Evolutionary conservation across 805 yeast species (phyloP), one percentile per base, ranked within the genome.

Genomic region (Komagataella pastoris): DNA sequence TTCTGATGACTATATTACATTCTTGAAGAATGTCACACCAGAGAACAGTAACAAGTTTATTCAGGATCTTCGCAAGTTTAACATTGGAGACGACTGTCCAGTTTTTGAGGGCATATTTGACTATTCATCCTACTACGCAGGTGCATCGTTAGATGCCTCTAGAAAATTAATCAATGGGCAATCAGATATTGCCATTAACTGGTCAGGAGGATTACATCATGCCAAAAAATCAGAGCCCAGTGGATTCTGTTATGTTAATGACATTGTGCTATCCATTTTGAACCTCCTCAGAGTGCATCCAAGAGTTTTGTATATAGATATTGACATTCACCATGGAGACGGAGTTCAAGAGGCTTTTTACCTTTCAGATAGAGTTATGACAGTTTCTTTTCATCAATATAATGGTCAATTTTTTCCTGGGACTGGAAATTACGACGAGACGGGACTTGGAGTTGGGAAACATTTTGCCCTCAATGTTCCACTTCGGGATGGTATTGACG

Each of bases 341-440:
- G 98, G 98, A 57, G 98, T 91, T 17, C 96, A 91, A 66, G 98
- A 91, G 66, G 97, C 97, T 1, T 91, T 91, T 62, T 87, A 91
- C 69, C 79, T 93, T 17, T 87, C 97, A 1, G 98, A 90, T 66
- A 72, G 98, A 54, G 98, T 90, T 48, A 89, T 90, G 97, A 90
- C 97, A 1, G 90, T 90, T 58, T 85, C 95, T 8, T 90, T 90
- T 74, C 98, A 90, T 73, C 91, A 89, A 68, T 91, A 83, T 65
- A 79, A 79, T 59, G 98, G 98, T 18, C 93, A 88, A 65, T 91
- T 88, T 64, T 91, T 91, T 75, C 99, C 99, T 2, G 97, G 97
- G 12, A 91, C 99, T 0, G 99, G 99, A 23, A 86, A 87, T 58
- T 76, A 89, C 50, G 87, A 90, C 59, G 99, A 91, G 61, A 74